phyloP scores from a whole-genome alignment of 371 early-diverging fungal genomes.

The Saksenaea vasiformis region DNA sequence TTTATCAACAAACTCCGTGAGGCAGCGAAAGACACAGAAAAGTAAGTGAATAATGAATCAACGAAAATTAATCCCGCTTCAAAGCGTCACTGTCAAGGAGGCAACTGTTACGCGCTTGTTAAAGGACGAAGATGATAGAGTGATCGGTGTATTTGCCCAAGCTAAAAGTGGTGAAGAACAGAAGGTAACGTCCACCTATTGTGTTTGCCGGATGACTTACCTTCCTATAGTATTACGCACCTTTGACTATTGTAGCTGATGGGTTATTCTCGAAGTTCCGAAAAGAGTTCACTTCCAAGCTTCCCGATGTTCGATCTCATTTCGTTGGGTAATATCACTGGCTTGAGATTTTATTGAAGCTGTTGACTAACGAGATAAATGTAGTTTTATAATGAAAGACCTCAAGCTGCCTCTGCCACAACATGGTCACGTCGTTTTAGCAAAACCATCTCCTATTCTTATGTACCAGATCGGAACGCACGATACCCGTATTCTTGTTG shows the following conservation, averaged over 20 bases:
- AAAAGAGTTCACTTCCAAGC: slow-evolving; percentile 61
- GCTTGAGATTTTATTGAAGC: neutral
- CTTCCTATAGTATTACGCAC: slow-evolving; percentile 47
- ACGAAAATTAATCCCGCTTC: neutral
- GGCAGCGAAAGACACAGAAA: slow-evolving; percentile 60
- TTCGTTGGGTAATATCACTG: slow-evolving; percentile 71
- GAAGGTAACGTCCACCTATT: slow-evolving; percentile 13
- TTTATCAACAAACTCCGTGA: slow-evolving; percentile 85
- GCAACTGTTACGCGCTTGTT: slow-evolving; percentile 68
- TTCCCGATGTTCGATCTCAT: slow-evolving; percentile 65
- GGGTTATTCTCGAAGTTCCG: slow-evolving; percentile 96
- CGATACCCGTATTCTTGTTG: slow-evolving; percentile 91
- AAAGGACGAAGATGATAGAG: slow-evolving; percentile 41
- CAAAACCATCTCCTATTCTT: slow-evolving; percentile 83
- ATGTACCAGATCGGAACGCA: slow-evolving; percentile 90
- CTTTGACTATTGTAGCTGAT: slow-evolving; percentile 61
- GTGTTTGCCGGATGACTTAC: neutral
- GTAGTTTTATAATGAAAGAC: slow-evolving; percentile 64
- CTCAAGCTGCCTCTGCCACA: slow-evolving; percentile 78
- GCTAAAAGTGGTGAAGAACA: slow-evolving; percentile 25
- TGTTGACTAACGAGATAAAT: neutral
- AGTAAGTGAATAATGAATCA: slow-evolving; percentile 30
- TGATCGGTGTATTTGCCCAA: slow-evolving; percentile 54
- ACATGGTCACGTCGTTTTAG: slow-evolving; percentile 91
- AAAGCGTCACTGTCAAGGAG: slow-evolving; percentile 74